These are phyloP conservation scores for Vaccinium darrowii DNA, from an alignment of 148 eudicot species.

Conservation along the genomic window DNA sequence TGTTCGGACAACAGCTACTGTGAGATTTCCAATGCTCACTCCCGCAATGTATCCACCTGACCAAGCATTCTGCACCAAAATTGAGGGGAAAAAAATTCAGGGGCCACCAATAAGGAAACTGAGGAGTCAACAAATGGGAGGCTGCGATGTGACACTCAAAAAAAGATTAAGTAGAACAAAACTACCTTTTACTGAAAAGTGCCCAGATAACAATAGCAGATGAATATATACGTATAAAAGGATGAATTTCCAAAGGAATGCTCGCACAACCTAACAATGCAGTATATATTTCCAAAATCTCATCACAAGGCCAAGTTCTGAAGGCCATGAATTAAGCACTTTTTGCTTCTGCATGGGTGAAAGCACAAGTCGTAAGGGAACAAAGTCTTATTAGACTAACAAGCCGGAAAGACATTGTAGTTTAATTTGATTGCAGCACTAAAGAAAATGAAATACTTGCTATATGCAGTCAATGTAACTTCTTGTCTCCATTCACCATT, in stretches of 20 bases:
- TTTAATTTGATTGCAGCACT: background rate
- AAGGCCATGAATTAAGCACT: slow-evolving; percentile 69
- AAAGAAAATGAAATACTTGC: background rate
- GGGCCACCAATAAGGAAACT: background rate
- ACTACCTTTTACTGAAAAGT: slow-evolving; percentile 11
- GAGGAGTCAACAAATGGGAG: background rate
- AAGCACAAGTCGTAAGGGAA: background rate
- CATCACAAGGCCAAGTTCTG: slow-evolving; percentile 70
- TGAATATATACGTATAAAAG: background rate
- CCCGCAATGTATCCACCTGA: slow-evolving; percentile 94
- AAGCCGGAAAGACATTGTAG: background rate
- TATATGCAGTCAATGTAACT: no score
- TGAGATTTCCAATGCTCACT: slow-evolving; percentile 68
- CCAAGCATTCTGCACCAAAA: slow-evolving; percentile 83
- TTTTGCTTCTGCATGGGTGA: slow-evolving; percentile 69
- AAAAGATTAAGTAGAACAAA: background rate
- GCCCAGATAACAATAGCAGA: background rate
- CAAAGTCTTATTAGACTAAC: background rate
- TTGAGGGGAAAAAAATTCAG: background rate
- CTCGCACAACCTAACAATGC: no score
- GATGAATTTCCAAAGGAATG: slow-evolving; percentile 27
- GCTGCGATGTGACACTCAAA: background rate
- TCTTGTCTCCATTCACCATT: no score
- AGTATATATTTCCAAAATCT: slow-evolving; percentile 50
- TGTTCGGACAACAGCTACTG: slow-evolving; percentile 22